Base-by-base conservation (phyloP, 1,139 yeast genomes). In the Maudiozyma humilis region DNA sequence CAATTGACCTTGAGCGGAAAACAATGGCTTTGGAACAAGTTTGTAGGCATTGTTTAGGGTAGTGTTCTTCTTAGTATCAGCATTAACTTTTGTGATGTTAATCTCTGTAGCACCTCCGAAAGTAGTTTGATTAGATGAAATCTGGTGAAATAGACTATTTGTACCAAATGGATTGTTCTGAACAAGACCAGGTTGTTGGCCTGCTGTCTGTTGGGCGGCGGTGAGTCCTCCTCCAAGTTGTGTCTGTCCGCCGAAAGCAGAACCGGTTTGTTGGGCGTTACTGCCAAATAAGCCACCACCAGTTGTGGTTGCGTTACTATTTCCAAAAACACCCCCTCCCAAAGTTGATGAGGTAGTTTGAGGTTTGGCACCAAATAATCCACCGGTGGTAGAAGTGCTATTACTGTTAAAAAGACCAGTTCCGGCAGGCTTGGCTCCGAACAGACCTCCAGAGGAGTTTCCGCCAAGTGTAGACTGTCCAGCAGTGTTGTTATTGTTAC, bases 31-130 rank as follows among this genome's bases (percentile, higher is more conserved):
- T 44, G 72, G 70, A 2, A 62, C 64, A 33, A 82, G 66, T 58
- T 78, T 76, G 53, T 82, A 82, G 1, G 85, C 83, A 23, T 80
- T 73, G 4, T 79, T 70, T 41, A 82, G 65, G 23, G 78, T 73
- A 41, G 71, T 77, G 44, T 74, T 72, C 60, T 80, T 83, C 65
- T 79, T 79, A 40, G 69, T 67, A 38, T 73, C 69, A 2, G 70
- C 63, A 19, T 70, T 61, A 7, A 78, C 64, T 31, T 54, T 60
- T 3, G 58, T 54, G 17, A 53, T 48, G 34, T 53, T 53, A 13
- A 79, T 74, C 27, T 76, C 73, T 1, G 78, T 78, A 23, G 77
- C 61, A 34, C 88, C 85, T 8, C 72, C 73, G 19, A 72, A 58
- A 1, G 74, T 48, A 36, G 47, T 29, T 8, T 37, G 52, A 8